phyloP scores from a whole-genome alignment of 495 filamentous ascomycete genomes.

The Aeminium ludgeri region DNA sequence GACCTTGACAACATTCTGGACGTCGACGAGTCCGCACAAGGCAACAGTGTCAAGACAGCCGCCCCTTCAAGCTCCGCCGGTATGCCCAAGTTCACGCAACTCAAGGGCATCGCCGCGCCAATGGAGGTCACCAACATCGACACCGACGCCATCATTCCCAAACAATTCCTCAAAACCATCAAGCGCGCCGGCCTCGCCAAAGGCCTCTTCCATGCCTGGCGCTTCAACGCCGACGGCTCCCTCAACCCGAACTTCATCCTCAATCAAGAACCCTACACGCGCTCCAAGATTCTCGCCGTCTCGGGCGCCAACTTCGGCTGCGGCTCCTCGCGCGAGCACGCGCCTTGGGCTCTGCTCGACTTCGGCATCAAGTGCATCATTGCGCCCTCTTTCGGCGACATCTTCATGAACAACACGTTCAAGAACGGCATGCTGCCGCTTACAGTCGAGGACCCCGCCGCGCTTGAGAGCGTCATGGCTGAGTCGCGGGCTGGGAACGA shows the following conservation, averaged over 20 bases:
- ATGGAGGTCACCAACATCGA: slow-evolving; percentile 82
- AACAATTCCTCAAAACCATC: slow-evolving; percentile 98
- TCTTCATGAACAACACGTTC: slow-evolving; percentile 99
- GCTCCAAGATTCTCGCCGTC: slow-evolving; percentile 79
- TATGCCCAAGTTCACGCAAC: slow-evolving; percentile 62
- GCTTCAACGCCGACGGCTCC: slow-evolving; percentile 52
- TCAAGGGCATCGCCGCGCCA: slow-evolving; percentile 78
- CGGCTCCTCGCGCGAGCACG: slow-evolving; percentile 85
- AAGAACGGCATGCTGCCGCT: slow-evolving; percentile 99
- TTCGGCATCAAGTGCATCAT: slow-evolving; percentile 92
- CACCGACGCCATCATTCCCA: slow-evolving; percentile 96
- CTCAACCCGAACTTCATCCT: slow-evolving; percentile 74
- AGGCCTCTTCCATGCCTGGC: slow-evolving; percentile 72
- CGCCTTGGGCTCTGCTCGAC: slow-evolving; percentile 90
- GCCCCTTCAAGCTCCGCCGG: slow-evolving; percentile 39
- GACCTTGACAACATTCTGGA: slow-evolving; percentile 64
- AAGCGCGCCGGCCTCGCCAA: slow-evolving; percentile 86
- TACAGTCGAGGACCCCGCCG: slow-evolving; percentile 46
- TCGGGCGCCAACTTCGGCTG: slow-evolving; percentile 94
- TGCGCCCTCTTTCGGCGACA: slow-evolving; percentile 84
- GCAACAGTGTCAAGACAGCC: slow-evolving; percentile 37
- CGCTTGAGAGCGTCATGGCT: slow-evolving; percentile 52
- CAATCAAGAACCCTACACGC: slow-evolving; percentile 74
- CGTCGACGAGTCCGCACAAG: slow-evolving; percentile 51
- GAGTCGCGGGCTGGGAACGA: slow-evolving; percentile 73